A percentile compares a stretch with the other conserved stretches of the same genome.
Conservation (phyloP, 768 basidiomycete genomes). For the Postia placenta region DNA sequence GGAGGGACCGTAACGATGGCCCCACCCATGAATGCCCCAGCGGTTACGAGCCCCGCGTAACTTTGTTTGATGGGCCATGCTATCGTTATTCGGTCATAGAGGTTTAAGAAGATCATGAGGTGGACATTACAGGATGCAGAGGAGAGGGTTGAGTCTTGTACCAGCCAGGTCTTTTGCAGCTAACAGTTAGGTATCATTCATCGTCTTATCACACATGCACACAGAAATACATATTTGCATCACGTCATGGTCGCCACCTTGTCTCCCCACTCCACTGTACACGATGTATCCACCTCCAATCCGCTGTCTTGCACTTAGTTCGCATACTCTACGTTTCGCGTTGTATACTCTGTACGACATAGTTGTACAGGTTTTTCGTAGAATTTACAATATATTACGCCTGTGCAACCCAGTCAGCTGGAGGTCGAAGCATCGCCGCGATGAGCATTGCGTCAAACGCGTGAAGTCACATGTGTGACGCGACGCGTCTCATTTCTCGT, state of each 20-base stretch:
- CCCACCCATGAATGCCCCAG: slow-evolving; percentile 17
- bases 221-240: background rate
- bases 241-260: too few species aligned
- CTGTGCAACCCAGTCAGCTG: too few species aligned
- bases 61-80: too few species aligned
- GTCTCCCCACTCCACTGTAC: background rate
- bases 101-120: too few species aligned
- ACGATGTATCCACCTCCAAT: background rate
- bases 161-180: background rate
- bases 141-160: background rate
- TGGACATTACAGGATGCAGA: too few species aligned
- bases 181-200: background rate
- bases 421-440: background rate
- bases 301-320: background rate
- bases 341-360: background rate
- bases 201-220: background rate
- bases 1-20: slow-evolving; percentile 19
- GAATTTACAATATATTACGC: background rate
- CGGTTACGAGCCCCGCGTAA: slow-evolving; percentile 3
- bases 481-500: slow-evolving; percentile 1
- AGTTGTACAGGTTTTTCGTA: background rate
- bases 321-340: too few species aligned
- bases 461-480: background rate
- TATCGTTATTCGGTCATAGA: too few species aligned
- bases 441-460: background rate